These are phyloP conservation scores for Vanrija sp. DNA, from an alignment of 1,284 basidiomycete species.

Conservation along the genomic window DNA sequence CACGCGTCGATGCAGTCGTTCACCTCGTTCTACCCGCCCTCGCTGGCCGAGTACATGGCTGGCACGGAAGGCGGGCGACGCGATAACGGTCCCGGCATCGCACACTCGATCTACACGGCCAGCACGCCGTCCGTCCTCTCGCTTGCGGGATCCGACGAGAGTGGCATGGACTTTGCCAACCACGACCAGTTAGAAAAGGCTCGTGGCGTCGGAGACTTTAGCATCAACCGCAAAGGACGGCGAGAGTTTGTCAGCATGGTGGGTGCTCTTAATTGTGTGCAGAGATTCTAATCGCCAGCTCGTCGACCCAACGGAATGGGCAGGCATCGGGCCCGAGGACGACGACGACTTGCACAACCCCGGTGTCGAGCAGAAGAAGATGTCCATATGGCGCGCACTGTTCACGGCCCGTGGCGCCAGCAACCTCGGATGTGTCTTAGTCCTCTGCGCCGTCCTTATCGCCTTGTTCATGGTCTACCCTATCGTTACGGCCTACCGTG, in stretches of 20 bases:
- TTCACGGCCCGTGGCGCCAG: constrained; percentile 5
- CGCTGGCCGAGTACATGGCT: neutral
- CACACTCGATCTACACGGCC: too few species aligned
- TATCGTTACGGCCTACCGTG: constrained; percentile 59
- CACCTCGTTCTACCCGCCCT: neutral
- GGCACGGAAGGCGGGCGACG: neutral
- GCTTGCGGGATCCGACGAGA: neutral
- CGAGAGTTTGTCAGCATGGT: constrained; percentile 5
- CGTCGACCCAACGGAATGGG: constrained; percentile 32
- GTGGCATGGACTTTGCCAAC: neutral
- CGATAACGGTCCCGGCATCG: neutral
- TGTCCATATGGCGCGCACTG: constrained; percentile 7
- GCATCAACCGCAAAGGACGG: constrained; percentile 1
- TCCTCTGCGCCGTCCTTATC: constrained; percentile 55
- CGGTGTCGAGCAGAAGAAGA: constrained; percentile 15
- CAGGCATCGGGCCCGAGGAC: constrained; percentile 35
- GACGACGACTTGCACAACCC: constrained; percentile 48
- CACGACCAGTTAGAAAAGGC: neutral
- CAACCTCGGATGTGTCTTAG: constrained; percentile 49
- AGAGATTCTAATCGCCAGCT: constrained; percentile 1
- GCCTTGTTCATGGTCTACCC: constrained; percentile 71
- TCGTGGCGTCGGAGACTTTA: constrained; percentile 3
- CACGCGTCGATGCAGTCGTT: neutral
- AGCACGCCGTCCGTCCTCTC: too few species aligned
- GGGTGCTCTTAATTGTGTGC: neutral